Evolutionary conservation across 2,329 filamentous ascomycete genomes (phyloP).

Genomic region (Colletotrichum scovillei): DNA sequence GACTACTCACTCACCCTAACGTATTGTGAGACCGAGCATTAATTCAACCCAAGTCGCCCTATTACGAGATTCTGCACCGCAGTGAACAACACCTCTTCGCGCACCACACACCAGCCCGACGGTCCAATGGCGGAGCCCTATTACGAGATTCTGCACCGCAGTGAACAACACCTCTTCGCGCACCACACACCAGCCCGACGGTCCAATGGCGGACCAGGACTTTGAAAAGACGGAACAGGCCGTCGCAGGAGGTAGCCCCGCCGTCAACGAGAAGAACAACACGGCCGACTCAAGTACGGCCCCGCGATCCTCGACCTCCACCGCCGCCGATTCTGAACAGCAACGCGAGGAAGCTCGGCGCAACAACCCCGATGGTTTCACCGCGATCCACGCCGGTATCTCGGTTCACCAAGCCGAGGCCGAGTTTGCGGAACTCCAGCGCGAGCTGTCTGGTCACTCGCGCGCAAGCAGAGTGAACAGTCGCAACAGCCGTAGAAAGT

Average conservation of each 20-base stretch:
- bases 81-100: not conserved
- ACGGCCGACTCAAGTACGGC: slow-evolving; percentile 10
- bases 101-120: not conserved
- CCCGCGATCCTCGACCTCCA: slow-evolving; percentile 41
- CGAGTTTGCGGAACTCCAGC: slow-evolving; percentile 76
- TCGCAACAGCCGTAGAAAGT: slow-evolving; percentile 38
- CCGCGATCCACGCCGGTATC: slow-evolving; percentile 60
- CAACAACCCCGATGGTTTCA: slow-evolving; percentile 61
- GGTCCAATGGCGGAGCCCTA: slow-evolving; percentile 42
- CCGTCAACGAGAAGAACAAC: slow-evolving; percentile 38
- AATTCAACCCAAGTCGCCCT: not conserved
- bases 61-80: not conserved
- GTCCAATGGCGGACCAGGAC: slow-evolving; percentile 44
- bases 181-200: not conserved
- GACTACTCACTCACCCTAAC: not conserved
- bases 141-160: not conserved
- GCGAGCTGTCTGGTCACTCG: slow-evolving; percentile 69
- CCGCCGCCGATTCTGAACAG: slow-evolving; percentile 39
- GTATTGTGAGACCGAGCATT: not conserved
- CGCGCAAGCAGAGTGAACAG: slow-evolving; percentile 58
- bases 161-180: not conserved
- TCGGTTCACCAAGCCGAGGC: slow-evolving; percentile 75
- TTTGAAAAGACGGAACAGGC: slow-evolving; percentile 45
- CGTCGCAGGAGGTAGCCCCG: slow-evolving; percentile 42
- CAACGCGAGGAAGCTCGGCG: slow-evolving; percentile 51